phyloP scores from a whole-genome alignment of 108 stramenopile genomes.

The Cyclotella choctawhatcheeana region DNA sequence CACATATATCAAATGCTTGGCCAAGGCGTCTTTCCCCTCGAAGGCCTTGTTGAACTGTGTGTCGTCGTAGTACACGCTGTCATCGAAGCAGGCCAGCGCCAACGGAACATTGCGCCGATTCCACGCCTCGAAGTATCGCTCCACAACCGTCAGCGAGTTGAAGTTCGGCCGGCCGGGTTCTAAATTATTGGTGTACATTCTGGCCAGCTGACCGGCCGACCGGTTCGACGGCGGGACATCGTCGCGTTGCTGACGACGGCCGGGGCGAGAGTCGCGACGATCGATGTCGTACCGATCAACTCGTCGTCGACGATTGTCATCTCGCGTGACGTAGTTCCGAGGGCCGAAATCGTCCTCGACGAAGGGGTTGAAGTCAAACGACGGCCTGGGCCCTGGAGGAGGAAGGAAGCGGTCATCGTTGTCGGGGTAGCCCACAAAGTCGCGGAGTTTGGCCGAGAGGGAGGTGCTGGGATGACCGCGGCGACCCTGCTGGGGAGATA shows the following conservation, averaged over 20 bases:
- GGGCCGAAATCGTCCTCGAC: constrained; percentile 2
- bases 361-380: constrained; percentile 6
- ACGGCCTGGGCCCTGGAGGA: background rate
- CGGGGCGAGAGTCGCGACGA: background rate
- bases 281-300: background rate
- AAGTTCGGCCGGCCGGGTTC: background rate
- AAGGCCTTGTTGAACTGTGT: constrained; percentile 65
- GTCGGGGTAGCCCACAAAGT: background rate
- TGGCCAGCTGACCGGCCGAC: background rate
- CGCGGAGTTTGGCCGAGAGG: background rate
- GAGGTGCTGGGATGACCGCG: too few relatives aligned
- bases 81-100: constrained; percentile 57
- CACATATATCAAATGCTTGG: constrained; percentile 59
- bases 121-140: constrained; percentile 70
- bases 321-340: background rate
- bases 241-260: too few relatives aligned
- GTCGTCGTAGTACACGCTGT: constrained; percentile 63
- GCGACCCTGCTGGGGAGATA: too few relatives aligned
- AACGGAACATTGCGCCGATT: constrained; percentile 65
- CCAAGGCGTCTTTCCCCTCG: constrained; percentile 52
- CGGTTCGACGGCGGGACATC: background rate
- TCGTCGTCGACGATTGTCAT: background rate
- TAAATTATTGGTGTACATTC: constrained; percentile 1
- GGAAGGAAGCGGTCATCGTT: background rate
- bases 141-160: constrained; percentile 23